Conservation (phyloP, 2,329 filamentous ascomycete genomes). For the Rutstroemia sp. region DNA sequence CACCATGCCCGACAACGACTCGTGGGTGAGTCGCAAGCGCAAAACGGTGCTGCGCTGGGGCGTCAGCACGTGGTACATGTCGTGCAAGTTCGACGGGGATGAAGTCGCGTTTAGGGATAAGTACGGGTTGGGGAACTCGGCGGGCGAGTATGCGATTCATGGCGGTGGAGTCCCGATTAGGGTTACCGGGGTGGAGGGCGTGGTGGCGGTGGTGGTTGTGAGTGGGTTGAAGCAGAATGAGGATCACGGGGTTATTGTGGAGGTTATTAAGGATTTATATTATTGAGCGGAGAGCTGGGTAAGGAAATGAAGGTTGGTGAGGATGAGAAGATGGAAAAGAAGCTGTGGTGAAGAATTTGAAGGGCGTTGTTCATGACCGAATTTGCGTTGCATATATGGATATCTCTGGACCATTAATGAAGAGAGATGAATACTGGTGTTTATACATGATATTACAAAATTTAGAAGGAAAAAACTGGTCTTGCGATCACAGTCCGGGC, state of each 20-base stretch:
- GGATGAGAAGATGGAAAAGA: too few species aligned
- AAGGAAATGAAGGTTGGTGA: too few species aligned
- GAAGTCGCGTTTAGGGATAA: slow-evolving; percentile 58
- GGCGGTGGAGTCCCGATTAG: slow-evolving; percentile 69
- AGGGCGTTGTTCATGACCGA: too few species aligned
- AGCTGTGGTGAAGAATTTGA: too few species aligned
- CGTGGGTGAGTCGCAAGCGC: slow-evolving; percentile 64
- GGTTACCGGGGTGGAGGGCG: slow-evolving; percentile 65
- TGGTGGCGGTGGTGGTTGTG: slow-evolving; percentile 69
- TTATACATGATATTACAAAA: too few species aligned
- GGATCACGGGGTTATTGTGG: slow-evolving; percentile 69
- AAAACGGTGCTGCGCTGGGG: slow-evolving; percentile 67
- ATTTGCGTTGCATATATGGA: too few species aligned
- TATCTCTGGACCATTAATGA: too few species aligned
- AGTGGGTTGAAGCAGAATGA: slow-evolving; percentile 70
- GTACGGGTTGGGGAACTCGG: slow-evolving; percentile 51
- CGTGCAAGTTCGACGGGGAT: slow-evolving; percentile 57
- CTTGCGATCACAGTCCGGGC: too few species aligned
- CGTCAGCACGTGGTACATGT: slow-evolving; percentile 62
- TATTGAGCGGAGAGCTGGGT: slow-evolving; percentile 5
- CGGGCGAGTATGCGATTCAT: slow-evolving; percentile 65
- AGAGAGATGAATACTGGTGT: too few species aligned
- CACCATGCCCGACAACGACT: slow-evolving; percentile 62
- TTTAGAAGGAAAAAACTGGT: too few species aligned
- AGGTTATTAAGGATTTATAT: slow-evolving; percentile 33